Base-by-base conservation (phyloP, 2,329 filamentous ascomycete genomes). In the Colletotrichum lini region DNA sequence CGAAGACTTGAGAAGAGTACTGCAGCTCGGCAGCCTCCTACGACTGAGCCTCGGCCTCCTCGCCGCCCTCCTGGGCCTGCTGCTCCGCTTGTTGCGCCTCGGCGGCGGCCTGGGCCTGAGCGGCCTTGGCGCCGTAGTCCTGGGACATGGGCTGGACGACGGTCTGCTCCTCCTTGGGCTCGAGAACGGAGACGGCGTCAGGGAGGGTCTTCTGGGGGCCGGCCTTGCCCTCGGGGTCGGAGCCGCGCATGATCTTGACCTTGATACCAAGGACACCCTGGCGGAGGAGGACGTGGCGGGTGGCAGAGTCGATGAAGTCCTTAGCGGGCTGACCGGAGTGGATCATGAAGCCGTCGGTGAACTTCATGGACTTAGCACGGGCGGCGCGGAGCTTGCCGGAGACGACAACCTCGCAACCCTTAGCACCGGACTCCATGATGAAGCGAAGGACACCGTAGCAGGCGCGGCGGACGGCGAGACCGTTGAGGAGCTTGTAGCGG, bases 311-410 rank as follows among this genome's bases (percentile, higher is more conserved):
- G 86, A 99, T 99, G 90, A 99, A 99, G 89, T 99, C 96, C 89
- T 97, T 96, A 83, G 96, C 96, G 83, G 96, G 96, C 87, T 99
- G 96, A 88, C 96, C 96, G 82, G 96, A 99, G 94, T 99, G 96
- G 89, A 99, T 99, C 96, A 99, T 99, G 94, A 99, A 99, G 85
- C 96, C 96, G 87, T 99, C 95, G 87, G 96, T 99, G 93, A 99
- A 99, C 93, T 99, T 99, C 96, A 99, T 99, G 89, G 91, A 94
- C 94, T 99, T 99, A 87, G 96, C 96, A 90, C 96, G 95, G 82
- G 96, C 96, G 85, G 96, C 96, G 84, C 96, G 93, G 80, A 99
- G 94, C 93, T 99, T 99, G 86, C 96, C 96, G 79, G 95, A 98
- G 79, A 99, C 96, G 84, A 99, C 96, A 78, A 99, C 96, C 90